Evolutionary conservation across 371 early-diverging fungal species (phyloP).

Genomic region (Mucor irregularis): DNA sequence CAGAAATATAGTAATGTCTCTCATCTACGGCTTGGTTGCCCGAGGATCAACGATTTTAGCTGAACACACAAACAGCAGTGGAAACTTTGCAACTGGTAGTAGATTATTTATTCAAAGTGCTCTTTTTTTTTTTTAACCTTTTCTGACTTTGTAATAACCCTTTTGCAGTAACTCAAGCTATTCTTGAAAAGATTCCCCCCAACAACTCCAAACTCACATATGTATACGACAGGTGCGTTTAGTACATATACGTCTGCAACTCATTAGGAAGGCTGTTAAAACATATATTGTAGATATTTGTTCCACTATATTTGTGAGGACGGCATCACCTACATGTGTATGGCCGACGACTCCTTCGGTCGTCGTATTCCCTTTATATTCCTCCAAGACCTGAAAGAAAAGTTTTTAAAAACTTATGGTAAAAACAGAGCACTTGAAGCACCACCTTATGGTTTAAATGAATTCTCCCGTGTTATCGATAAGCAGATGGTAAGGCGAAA

Average conservation of each 20-base stretch:
- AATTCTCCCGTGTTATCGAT: constrained; percentile 79
- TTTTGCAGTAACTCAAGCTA: constrained; percentile 83
- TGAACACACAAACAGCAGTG: constrained; percentile 76
- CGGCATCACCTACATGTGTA: constrained; percentile 84
- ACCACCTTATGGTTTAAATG: constrained; percentile 77
- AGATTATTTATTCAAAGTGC: background rate
- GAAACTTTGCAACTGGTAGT: constrained; percentile 69
- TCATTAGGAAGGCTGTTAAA: background rate
- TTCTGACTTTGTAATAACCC: too few relatives aligned
- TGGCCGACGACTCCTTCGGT: constrained; percentile 88
- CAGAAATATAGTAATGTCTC: constrained; percentile 48
- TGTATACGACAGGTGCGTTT: constrained; percentile 79
- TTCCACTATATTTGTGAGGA: constrained; percentile 88
- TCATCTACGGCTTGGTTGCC: constrained; percentile 77
- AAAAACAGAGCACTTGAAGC: constrained; percentile 59
- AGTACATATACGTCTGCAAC: background rate
- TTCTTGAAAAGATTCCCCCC: constrained; percentile 88
- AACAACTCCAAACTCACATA: constrained; percentile 90
- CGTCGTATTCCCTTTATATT: constrained; percentile 90
- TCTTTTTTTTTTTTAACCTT: constrained; percentile 10
- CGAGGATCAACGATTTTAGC: constrained; percentile 72
- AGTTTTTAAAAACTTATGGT: constrained; percentile 65
- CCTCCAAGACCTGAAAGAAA: constrained; percentile 76
- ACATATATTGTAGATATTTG: constrained; percentile 61
- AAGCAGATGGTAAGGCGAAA: constrained; percentile 63